Evolutionary conservation across 768 basidiomycete genomes (phyloP).

Genomic region (Lentinula aciculospora): DNA sequence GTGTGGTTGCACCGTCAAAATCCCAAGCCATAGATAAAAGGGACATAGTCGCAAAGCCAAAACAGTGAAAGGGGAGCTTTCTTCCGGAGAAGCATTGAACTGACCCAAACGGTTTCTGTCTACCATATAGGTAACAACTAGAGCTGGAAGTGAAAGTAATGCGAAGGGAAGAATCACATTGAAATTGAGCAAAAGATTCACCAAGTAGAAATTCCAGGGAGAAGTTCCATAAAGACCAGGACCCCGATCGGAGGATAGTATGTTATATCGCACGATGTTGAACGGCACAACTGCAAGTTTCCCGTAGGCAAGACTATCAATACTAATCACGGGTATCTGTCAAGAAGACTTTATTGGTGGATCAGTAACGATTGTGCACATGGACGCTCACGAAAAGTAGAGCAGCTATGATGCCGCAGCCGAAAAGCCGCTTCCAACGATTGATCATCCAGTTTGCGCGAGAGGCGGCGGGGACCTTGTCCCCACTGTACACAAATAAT

Average conservation of each 20-base stretch:
- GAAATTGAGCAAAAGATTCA: slow-evolving; percentile 92
- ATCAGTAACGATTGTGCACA: neutral
- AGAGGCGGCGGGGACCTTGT: slow-evolving; percentile 45
- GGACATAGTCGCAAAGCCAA: slow-evolving; percentile 78
- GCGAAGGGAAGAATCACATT: slow-evolving; percentile 83
- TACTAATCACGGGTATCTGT: slow-evolving; percentile 76
- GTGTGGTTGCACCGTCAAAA: slow-evolving; percentile 80
- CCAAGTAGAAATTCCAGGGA: slow-evolving; percentile 80
- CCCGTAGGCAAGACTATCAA: slow-evolving; percentile 88
- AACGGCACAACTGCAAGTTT: slow-evolving; percentile 75
- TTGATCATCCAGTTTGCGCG: slow-evolving; percentile 49
- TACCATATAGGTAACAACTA: slow-evolving; percentile 65
- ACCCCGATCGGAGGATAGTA: slow-evolving; percentile 74
- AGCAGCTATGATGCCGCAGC: slow-evolving; percentile 47
- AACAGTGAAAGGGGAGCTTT: slow-evolving; percentile 76
- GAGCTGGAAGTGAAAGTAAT: slow-evolving; percentile 71
- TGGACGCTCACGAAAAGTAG: slow-evolving; percentile 53
- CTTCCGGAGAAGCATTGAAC: slow-evolving; percentile 39
- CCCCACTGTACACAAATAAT: slow-evolving; percentile 70
- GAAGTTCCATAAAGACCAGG: slow-evolving; percentile 94
- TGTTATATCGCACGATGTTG: slow-evolving; percentile 93
- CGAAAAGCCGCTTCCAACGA: slow-evolving; percentile 54
- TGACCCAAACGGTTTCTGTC: slow-evolving; percentile 76
- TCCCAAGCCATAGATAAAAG: slow-evolving; percentile 84
- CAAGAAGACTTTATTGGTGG: slow-evolving; percentile 1